Base-by-base conservation (phyloP, 208 protist genomes). In the Jaenimonas drosophilae region DNA sequence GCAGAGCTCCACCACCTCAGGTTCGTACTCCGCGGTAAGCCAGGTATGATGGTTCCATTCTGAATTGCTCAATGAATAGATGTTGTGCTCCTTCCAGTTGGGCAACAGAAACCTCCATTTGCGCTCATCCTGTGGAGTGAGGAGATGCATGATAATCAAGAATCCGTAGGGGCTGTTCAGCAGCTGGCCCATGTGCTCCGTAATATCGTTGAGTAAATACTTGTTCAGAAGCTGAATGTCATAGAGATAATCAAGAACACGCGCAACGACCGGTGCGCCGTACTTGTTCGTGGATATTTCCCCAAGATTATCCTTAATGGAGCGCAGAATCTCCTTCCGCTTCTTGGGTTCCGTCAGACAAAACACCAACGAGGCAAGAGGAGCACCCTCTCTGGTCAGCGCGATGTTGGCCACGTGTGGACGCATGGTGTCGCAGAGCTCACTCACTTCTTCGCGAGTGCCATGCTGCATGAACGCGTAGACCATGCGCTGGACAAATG, bases 21-120 rank as follows among this genome's bases (percentile, higher is more conserved):
- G 32, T 25, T 65, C 47, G 60, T 76, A 85, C 34, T 88, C 58
- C 21, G 65, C 54, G 7, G 75, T 84, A 20, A 94, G 76, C 86
- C 86, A 94, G 31, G 77, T 86, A 66, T 91, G 81, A 41, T 60
- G 64, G 45, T 94, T 94, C 81, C 86, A 94, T 31, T 65, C 51
- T 54, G 51, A 67, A 48, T 88, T 91, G 49, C 80, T 73, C 30
- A 76, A 36, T 21, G 64, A 75, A 63, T 70, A 94, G 25, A 94
- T 52, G 57, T 94, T 94, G 65, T 94, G 79, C 44, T 83, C 69
- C 26, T 57, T 61, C 80, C 80, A 94, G 54, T 87, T 76, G 16
- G 74, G 68, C 31, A 88, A 71, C 59, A 94, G 55, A 39, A 87
- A 84, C 29, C 48, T 63, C 27, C 43, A 34, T 62, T 91, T 90